A percentile compares a stretch with the other conserved stretches of the same genome.
phyloP scores from a whole-genome alignment of 495 filamentous ascomycete genomes.

The Daldinia concentrica region DNA sequence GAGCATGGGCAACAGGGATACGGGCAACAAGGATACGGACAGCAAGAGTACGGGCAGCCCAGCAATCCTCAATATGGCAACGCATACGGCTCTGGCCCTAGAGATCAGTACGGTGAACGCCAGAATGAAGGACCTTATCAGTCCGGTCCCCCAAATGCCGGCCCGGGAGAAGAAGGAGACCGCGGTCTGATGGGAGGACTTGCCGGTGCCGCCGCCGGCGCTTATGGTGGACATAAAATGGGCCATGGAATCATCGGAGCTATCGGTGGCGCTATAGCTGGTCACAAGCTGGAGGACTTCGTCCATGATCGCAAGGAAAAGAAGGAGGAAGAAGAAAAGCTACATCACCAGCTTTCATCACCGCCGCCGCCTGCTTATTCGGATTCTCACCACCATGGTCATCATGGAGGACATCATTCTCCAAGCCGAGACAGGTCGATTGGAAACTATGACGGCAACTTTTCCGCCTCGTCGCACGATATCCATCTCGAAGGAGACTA shows the following conservation, averaged over 20 bases:
- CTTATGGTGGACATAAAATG: constrained; percentile 48
- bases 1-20: neutral
- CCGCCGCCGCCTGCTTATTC: constrained; percentile 7
- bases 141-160: constrained; percentile 4
- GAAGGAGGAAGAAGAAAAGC: constrained; percentile 48
- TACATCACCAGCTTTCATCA: constrained; percentile 28
- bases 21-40: neutral
- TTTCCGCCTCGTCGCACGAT: constrained; percentile 46
- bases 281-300: constrained; percentile 52
- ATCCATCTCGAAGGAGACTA: constrained; percentile 50
- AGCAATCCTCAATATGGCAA: constrained; percentile 18
- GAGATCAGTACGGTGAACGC: neutral
- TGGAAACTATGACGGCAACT: constrained; percentile 44
- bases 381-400: neutral
- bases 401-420: constrained; percentile 12
- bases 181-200: constrained; percentile 50
- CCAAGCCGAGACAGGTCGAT: constrained; percentile 14
- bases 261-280: constrained; percentile 49
- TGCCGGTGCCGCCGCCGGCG: constrained; percentile 48
- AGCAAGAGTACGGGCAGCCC: constrained; percentile 12
- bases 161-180: constrained; percentile 41
- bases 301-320: constrained; percentile 51
- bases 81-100: too few relatives aligned
- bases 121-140: constrained; percentile 13
- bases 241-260: constrained; percentile 49